Evolutionary conservation across 805 yeast genomes (phyloP).

Genomic region (Teunomyces stri): DNA sequence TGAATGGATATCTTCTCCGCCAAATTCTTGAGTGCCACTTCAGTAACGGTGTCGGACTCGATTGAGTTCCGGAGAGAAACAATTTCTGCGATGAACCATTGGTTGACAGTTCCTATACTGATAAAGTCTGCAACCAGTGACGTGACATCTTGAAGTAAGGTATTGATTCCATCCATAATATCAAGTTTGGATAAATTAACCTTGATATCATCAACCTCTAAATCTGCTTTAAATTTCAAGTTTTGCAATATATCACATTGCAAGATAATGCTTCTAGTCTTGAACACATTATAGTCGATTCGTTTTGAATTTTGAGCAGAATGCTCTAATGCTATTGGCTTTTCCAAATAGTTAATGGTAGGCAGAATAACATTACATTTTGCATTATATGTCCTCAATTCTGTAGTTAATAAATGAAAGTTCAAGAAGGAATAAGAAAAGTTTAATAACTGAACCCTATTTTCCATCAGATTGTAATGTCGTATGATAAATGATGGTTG

Average conservation of each 20-base stretch:
- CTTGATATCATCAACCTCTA: slow-evolving; percentile 19
- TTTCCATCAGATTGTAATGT: slow-evolving; percentile 14
- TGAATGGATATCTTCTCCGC: slow-evolving; percentile 17
- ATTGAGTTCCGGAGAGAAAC: slow-evolving; percentile 2
- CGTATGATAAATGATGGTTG: slow-evolving; percentile 32
- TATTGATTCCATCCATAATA: slow-evolving; percentile 30
- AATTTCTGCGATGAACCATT: slow-evolving; percentile 23
- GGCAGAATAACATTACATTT: slow-evolving; percentile 36
- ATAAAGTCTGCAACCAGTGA: slow-evolving; percentile 22
- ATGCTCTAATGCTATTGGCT: not conserved
- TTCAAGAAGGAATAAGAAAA: slow-evolving; percentile 35
- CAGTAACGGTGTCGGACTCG: not conserved
- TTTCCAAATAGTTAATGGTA: slow-evolving; percentile 25
- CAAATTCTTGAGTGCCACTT: not conserved
- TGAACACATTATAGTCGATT: slow-evolving; percentile 19
- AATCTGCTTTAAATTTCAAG: slow-evolving; percentile 20
- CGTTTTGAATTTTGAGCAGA: not conserved
- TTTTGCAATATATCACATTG: slow-evolving; percentile 26
- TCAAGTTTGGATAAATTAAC: slow-evolving; percentile 30
- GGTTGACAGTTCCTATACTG: slow-evolving; percentile 28
- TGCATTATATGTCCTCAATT: slow-evolving; percentile 29
- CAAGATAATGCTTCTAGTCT: slow-evolving; percentile 16
- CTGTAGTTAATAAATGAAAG: slow-evolving; percentile 31
- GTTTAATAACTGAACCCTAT: slow-evolving; percentile 24
- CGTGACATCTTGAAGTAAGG: slow-evolving; percentile 25